Base-by-base conservation (phyloP, 495 filamentous ascomycete genomes). In the Pseudomonodictys pantanalensis region DNA sequence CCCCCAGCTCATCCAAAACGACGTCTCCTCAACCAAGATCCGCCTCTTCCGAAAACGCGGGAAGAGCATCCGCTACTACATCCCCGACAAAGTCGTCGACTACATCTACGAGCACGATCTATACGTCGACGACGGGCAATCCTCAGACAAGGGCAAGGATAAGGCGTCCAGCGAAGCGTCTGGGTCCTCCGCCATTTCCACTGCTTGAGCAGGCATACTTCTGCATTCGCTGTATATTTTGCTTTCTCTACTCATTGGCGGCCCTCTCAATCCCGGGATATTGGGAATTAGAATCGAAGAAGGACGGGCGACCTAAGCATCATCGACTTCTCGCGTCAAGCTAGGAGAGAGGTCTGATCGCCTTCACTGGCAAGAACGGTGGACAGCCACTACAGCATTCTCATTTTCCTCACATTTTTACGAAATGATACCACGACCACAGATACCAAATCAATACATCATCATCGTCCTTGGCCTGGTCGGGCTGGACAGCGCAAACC, bases 21-120 rank as follows among this genome's bases (percentile, higher is more conserved):
- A 95, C 65, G 88, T 97, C 58, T 90, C 85, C 68, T 90, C 86
- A 43, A 95, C 91, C 28, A 93, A 92, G 73, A 91, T 96, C 51
- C 83, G 91, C 25, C 76, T 93, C 7, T 93, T 96, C 72, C 71
- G 92, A 46, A 81, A 86, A 59, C 83, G 87, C 63, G 88, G 91
- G 61, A 86, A 95, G 79, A 92, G 88, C 55, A 68, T 68, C n/a
- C 65, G 65, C 33, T 68, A 64, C 57, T 61, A 64, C 28, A 60
- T 66, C 45, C 58, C 62, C 1, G 55, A 61, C 48, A 53, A 69
- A 41, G 66, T 66, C 26, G 58, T 69, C 25, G 75, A 86, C 51
- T 95, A 95, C 62, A 91, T 95, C 67, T 82, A 89, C 49, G 77
- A 88, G 58, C 76, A 92, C 64, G 78, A 75, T 24, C 77, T 95